Percentiles rank a stretch among this genome's conserved stretches.
Conservation (phyloP, 306 rosid species). For the Ziziphus jujuba region DNA sequence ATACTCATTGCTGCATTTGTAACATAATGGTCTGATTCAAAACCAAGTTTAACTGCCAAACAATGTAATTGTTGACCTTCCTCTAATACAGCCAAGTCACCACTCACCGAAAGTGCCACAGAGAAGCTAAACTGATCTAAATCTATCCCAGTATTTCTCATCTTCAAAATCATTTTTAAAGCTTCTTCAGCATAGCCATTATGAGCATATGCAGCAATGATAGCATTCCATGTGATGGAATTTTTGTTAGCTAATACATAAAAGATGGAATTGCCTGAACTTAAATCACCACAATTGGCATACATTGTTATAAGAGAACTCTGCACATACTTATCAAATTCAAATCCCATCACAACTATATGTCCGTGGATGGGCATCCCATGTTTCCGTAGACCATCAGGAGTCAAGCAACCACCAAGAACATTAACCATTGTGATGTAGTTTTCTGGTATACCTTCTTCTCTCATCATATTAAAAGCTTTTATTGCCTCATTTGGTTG, state of each 20-base stretch:
- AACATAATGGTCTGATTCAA: constrained; percentile 64
- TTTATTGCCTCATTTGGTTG: constrained; percentile 61
- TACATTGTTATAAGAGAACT: constrained; percentile 86
- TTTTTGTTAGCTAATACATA: constrained; percentile 46
- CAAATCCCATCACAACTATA: constrained; percentile 60
- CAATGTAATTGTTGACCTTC: constrained; percentile 90
- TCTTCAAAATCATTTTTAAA: constrained; percentile 53
- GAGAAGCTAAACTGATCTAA: constrained; percentile 87
- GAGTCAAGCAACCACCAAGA: constrained; percentile 60
- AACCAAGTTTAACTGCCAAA: constrained; percentile 66
- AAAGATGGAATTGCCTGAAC: constrained; percentile 60
- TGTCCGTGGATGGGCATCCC: constrained; percentile 77
- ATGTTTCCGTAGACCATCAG: constrained; percentile 44
- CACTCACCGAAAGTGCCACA: constrained; percentile 59
- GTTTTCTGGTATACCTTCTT: constrained; percentile 55
- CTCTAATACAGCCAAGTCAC: constrained; percentile 79
- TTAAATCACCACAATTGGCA: constrained; percentile 75
- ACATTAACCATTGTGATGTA: constrained; percentile 70
- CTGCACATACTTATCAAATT: constrained; percentile 64
- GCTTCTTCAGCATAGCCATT: constrained; percentile 79
- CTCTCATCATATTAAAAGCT: constrained; percentile 62
- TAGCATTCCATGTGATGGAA: constrained; percentile 81
- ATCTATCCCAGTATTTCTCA: constrained; percentile 53
- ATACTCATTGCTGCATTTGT: constrained; percentile 85
- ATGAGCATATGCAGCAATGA: constrained; percentile 77